Evolutionary conservation across 169 alveolate genomes (phyloP).

Genomic region (Eimeria maxima): DNA sequence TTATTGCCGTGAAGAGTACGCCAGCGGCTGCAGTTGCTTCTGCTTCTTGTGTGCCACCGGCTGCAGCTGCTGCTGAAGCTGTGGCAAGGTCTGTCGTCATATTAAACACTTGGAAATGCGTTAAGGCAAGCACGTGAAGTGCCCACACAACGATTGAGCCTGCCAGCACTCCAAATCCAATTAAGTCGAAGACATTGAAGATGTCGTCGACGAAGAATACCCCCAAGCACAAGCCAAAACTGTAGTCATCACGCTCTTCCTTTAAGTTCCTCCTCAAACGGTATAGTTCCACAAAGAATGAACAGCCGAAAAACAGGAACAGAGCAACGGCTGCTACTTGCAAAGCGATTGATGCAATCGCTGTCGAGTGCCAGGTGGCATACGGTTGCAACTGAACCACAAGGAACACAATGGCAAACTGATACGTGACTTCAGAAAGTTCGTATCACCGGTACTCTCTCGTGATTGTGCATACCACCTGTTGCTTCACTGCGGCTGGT

Average conservation of each 20-base stretch:
- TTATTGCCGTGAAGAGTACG: constrained; percentile 18
- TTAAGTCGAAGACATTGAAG: constrained; percentile 24
- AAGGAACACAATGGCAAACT: not conserved
- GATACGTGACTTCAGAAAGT: not conserved
- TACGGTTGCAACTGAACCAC: constrained; percentile 40
- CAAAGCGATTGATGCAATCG: constrained; percentile 26
- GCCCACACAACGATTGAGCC: constrained; percentile 14
- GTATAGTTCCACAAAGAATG: constrained; percentile 34
- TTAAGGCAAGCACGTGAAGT: constrained; percentile 12
- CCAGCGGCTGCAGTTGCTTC: constrained; percentile 61
- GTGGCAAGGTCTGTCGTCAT: not conserved
- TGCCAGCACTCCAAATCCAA: constrained; percentile 55
- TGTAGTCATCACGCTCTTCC: constrained; percentile 39
- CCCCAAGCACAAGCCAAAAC: constrained; percentile 53
- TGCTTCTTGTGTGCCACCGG: constrained; percentile 47
- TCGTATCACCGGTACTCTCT: not conserved
- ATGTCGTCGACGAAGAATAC: constrained; percentile 53
- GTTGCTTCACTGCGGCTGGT: not conserved
- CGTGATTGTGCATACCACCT: not conserved
- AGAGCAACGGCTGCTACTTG: constrained; percentile 42
- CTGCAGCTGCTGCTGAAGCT: constrained; percentile 39
- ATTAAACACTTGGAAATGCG: constrained; percentile 36
- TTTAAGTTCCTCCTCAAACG: constrained; percentile 35
- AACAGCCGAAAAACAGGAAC: constrained; percentile 32
- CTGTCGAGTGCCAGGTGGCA: constrained; percentile 54